These are phyloP conservation scores for Penicilliopsis zonata DNA, from an alignment of 495 filamentous ascomycete genomes.

Conservation along the genomic window DNA sequence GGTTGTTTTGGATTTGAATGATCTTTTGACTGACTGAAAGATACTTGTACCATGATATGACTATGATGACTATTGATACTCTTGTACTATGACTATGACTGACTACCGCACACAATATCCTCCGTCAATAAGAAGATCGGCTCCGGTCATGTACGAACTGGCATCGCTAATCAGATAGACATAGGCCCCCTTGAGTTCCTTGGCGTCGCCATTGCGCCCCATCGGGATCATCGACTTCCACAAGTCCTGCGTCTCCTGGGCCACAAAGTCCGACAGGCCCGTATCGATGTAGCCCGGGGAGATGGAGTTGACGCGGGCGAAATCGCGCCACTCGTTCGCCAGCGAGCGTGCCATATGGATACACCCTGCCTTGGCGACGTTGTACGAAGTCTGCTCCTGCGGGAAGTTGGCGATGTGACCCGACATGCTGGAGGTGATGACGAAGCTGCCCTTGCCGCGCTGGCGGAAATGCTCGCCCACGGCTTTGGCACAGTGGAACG, in stretches of 20 bases:
- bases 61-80: no score
- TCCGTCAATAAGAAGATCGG: slow-evolving; percentile 68
- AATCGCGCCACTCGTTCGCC: slow-evolving; percentile 69
- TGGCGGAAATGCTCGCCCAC: slow-evolving; percentile 53
- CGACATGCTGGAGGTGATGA: slow-evolving; percentile 56
- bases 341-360: slow-evolving; percentile 46
- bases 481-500: slow-evolving; percentile 59
- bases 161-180: slow-evolving; percentile 68
- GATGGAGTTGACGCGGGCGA: slow-evolving; percentile 63
- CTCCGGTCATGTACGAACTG: slow-evolving; percentile 73
- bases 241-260: slow-evolving; percentile 53
- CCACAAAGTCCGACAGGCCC: slow-evolving; percentile 64
- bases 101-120: slow-evolving; percentile 35
- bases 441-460: slow-evolving; percentile 45
- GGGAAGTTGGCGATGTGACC: slow-evolving; percentile 70
- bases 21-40: no score
- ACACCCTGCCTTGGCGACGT: slow-evolving; percentile 58
- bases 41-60: no score
- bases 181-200: slow-evolving; percentile 78
- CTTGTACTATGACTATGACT: slow-evolving; percentile 11
- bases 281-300: slow-evolving; percentile 75
- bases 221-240: slow-evolving; percentile 69
- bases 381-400: slow-evolving; percentile 72
- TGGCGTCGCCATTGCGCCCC: slow-evolving; percentile 59
- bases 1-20: no score